Percentiles rank a stretch among this genome's conserved stretches.
phyloP scores from a whole-genome alignment of 257 asterid genomes.

The Oldenlandia corymbosa region DNA sequence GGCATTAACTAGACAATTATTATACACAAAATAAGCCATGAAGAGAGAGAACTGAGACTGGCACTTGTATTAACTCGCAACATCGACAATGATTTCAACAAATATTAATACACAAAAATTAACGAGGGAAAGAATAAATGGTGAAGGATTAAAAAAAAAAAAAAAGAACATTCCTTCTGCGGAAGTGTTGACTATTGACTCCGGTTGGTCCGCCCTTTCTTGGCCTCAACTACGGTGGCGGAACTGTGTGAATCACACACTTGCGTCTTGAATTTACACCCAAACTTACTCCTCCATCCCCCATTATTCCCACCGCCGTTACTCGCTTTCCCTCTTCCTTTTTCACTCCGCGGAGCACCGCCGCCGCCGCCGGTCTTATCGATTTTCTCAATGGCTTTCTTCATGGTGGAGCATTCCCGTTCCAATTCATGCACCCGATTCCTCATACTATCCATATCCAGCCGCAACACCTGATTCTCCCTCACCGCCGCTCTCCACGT shows the following conservation, averaged over 20 bases:
- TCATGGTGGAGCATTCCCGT: conserved; percentile 80
- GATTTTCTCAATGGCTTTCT: conserved; percentile 57
- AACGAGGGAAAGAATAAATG: no score
- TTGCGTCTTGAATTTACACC: conserved; percentile 87
- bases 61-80: not conserved
- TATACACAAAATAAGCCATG: no score
- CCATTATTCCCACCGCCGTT: conserved; percentile 12
- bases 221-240: conserved; percentile 51
- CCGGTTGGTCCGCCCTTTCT: conserved; percentile 44
- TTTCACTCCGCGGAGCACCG: conserved; percentile 30
- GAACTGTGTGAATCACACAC: conserved; percentile 92
- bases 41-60: no score
- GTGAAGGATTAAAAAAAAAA: no score
- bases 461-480: conserved; percentile 74
- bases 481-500: conserved; percentile 77
- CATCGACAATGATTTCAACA: conserved; percentile 2
- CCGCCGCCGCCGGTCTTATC: no score
- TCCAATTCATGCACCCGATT: conserved; percentile 83
- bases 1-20: no score
- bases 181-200: conserved; percentile 31
- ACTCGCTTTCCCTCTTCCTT: conserved; percentile 5
- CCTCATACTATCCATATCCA: conserved; percentile 83
- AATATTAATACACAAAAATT: not conserved
- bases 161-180: no score
- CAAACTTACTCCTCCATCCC: conserved; percentile 69